Evolutionary conservation across 2,329 filamentous ascomycete species (phyloP), one percentile per base, ranked within the genome.

Genomic region (Mycosphaerella sp.): DNA sequence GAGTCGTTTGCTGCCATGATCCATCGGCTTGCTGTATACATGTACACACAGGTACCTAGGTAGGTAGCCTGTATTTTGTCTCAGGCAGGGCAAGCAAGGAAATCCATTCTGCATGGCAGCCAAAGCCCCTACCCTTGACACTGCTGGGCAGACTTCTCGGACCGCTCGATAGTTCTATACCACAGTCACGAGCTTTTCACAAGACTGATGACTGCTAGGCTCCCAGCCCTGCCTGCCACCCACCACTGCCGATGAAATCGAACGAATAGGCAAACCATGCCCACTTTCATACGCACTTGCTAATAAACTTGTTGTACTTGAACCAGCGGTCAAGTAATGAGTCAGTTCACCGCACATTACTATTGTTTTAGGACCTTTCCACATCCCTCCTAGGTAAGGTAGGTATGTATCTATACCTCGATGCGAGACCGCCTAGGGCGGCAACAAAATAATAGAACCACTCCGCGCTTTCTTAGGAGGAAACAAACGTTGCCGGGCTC

Each of bases 301-400:
- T 21, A 21, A 21, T 17, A 21, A 21, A 29, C 26, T 7, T 21
- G 21, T 21, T 29, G 26, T 29, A 6, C 26, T 29, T 29, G 26
- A 29, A 29, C 42, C 40, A 42, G 40, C 40, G 21, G 21, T 42
- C 11, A 26, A n/a, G 11, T 14, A 31, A 32, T 41, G 48, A 51
- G 48, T 51, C 48, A 51, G 48, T 51, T 40, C 48, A 51, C 41
- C 48, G 48, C 48, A 51, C 40, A 45, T 44, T 51, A 21, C 9
- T 23, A 17, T 17, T 29, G 6, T 7, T 6, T 29, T 26, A 38
- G 34, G 10, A 31, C 38, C 38, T 40, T 38, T 9, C 12, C 8
- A 12, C 32, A 11, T 38, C 26, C 26, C 26, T 29, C 26, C 26
- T 29, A 29, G 26, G 21, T 21, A 21, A 21, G 21, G 32, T 36